Evolutionary conservation across 805 yeast genomes (phyloP).

Genomic region (Torulaspora indica): DNA sequence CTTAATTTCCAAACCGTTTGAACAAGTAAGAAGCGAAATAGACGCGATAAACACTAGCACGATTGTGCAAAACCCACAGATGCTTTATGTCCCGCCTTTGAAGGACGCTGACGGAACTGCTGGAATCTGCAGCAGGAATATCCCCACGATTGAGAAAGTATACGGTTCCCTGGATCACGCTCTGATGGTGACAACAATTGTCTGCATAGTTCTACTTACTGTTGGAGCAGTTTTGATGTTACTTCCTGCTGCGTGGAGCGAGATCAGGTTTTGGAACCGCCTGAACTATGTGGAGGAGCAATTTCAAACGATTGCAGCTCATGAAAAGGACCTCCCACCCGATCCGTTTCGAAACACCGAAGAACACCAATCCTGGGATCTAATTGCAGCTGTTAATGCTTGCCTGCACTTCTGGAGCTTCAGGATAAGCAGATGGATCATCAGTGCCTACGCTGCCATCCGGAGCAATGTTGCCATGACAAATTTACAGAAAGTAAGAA

Average conservation of each 20-base stretch:
- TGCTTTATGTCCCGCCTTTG: conserved; percentile 42
- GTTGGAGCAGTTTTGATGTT: conserved; percentile 42
- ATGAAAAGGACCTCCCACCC: conserved; percentile 2
- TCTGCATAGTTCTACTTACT: conserved; percentile 39
- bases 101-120: conserved; percentile 18
- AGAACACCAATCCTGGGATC: conserved; percentile 12
- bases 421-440: conserved; percentile 8
- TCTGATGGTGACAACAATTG: conserved; percentile 37
- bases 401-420: conserved; percentile 25
- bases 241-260: conserved; percentile 43
- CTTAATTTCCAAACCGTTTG: conserved; percentile 58
- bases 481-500: conserved; percentile 16
- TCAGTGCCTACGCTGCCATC: background rate
- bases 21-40: conserved; percentile 41
- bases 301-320: conserved; percentile 10
- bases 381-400: conserved; percentile 20
- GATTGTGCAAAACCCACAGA: conserved; percentile 17
- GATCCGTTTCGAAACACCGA: conserved; percentile 5
- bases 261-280: conserved; percentile 46
- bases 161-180: conserved; percentile 33
- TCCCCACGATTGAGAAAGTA: conserved; percentile 39
- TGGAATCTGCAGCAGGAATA: conserved; percentile 40
- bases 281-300: conserved; percentile 36
- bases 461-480: background rate
- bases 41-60: conserved; percentile 31